Base-by-base conservation (phyloP, 768 basidiomycete genomes). In the Termitomyces sp. region DNA sequence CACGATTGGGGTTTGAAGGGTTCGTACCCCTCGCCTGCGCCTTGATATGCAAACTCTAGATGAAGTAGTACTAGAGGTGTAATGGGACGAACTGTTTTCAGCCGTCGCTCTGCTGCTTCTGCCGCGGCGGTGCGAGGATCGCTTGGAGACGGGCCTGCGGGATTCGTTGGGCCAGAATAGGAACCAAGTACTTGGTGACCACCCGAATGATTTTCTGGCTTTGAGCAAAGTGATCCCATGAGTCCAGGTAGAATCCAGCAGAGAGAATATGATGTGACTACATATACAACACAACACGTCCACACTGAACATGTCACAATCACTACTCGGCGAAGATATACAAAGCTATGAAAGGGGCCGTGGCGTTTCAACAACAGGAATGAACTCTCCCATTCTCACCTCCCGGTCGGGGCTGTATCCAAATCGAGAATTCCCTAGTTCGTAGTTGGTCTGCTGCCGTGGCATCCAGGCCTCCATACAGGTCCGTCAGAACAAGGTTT, bases 211-310 rank as follows among this genome's bases (percentile, higher is more conserved):
- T 65, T 60, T 47, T 68, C 67, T 32, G 72, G 65, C 66, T 79
- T 83, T 30, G 83, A 84, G 63, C 82, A 84, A 44, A 82, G 69
- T 57, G 78, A 80, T 58, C 82, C 83, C 83, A 85, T 83, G 56
- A 49, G 30, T 32, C 19, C n/a, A 7, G 32, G 48, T 24, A n/a
- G 26, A 43, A 19, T 19, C 26, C n/a, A 45, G 32, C 32, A 30
- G 17, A 22, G 21, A 34, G 32, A 5, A 17, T 17, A 24, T 26
- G 35, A 55, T 58, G 53, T 60, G 59, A 60, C 57, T 40, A 37
- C 30, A 19, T 14, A 45, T 43, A 14, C 24, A 26, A 45, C 9
- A 46, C 28, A 41, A 37, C 28, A 34, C 24, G 26, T 22, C 17
- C 34, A 42, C 38, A 48, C 14, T 41, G 48, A 48, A 21, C 9